phyloP scores from a whole-genome alignment of 202 grass and related monocot species.

The Bolboschoenoplectus hybrid region DNA sequence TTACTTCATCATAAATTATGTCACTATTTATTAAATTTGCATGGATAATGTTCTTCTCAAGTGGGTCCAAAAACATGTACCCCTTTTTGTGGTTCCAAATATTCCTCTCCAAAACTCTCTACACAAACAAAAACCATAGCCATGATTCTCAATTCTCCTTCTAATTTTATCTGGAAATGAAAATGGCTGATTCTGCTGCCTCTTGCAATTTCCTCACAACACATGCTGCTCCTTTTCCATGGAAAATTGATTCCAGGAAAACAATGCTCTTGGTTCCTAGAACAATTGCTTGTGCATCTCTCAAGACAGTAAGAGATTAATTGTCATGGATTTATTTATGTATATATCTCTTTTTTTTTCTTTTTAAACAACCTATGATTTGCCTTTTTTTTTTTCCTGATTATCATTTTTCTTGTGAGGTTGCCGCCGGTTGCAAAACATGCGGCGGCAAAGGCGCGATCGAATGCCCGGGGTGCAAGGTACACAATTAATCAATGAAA shows the following conservation, averaged over 20 bases:
- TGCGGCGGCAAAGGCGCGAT: slow-evolving; percentile 82
- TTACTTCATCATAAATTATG: neutral
- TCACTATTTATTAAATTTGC: neutral
- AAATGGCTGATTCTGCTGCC: slow-evolving; percentile 20
- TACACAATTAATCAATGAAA: neutral
- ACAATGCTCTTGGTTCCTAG: neutral
- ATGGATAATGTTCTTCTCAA: slow-evolving; percentile 1
- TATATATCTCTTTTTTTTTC: neutral
- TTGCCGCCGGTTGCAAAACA: slow-evolving; percentile 56
- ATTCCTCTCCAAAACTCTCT: neutral
- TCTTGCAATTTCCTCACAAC: neutral
- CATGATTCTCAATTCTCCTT: neutral
- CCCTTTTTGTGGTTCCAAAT: slow-evolving; percentile 9
- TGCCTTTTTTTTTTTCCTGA: neutral
- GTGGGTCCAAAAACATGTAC: slow-evolving; percentile 1
- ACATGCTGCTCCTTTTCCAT: neutral
- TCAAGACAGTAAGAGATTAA: neutral
- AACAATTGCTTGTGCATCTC: slow-evolving; percentile 17
- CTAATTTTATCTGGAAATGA: neutral
- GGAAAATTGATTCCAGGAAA: slow-evolving; percentile 13
- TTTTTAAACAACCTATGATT: neutral
- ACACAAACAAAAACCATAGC: neutral
- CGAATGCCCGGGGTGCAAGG: slow-evolving; percentile 90
- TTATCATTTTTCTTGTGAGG: slow-evolving; percentile 38
- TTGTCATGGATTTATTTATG: neutral